Conservation (phyloP, 495 filamentous ascomycete genomes). For the Tetracladium marchalianum region DNA sequence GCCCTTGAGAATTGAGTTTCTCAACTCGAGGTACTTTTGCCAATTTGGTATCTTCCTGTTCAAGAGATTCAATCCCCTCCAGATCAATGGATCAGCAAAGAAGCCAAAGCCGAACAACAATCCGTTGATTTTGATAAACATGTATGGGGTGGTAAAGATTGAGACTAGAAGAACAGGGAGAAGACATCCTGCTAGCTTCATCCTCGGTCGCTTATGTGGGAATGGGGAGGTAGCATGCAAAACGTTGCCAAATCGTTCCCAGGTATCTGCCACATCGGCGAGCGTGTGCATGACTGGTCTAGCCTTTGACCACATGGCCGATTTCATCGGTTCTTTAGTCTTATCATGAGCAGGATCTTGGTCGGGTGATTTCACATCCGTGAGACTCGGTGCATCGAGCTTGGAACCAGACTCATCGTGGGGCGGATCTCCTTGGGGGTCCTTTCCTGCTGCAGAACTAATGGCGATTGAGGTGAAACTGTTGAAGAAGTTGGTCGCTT, state of each 20-base stretch:
- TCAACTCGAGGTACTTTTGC: conserved; percentile 49
- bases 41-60: conserved; percentile 63
- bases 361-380: conserved; percentile 47
- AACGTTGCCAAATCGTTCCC: conserved; percentile 75
- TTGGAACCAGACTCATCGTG: conserved; percentile 14
- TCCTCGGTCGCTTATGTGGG: conserved; percentile 46
- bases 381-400: conserved; percentile 48
- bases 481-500: conserved; percentile 73
- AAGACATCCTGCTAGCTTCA: conserved; percentile 54
- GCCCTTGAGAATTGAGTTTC: conserved; percentile 67
- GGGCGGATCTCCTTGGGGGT: conserved; percentile 34
- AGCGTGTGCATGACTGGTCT: conserved; percentile 69
- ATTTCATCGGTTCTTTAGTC: conserved; percentile 75
- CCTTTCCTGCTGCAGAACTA: conserved; percentile 65
- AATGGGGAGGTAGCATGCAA: conserved; percentile 74
- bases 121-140: conserved; percentile 58
- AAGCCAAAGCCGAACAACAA: conserved; percentile 63
- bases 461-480: conserved; percentile 66
- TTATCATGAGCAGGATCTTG: conserved; percentile 55
- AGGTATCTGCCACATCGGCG: conserved; percentile 64
- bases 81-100: conserved; percentile 71
- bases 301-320: conserved; percentile 65
- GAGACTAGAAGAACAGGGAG: conserved; percentile 45
- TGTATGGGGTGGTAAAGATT: conserved; percentile 57
- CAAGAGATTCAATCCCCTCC: conserved; percentile 45